These are phyloP conservation scores for Trichosporon sp. DNA, from an alignment of 1,284 basidiomycete species.

Conservation along the genomic window DNA sequence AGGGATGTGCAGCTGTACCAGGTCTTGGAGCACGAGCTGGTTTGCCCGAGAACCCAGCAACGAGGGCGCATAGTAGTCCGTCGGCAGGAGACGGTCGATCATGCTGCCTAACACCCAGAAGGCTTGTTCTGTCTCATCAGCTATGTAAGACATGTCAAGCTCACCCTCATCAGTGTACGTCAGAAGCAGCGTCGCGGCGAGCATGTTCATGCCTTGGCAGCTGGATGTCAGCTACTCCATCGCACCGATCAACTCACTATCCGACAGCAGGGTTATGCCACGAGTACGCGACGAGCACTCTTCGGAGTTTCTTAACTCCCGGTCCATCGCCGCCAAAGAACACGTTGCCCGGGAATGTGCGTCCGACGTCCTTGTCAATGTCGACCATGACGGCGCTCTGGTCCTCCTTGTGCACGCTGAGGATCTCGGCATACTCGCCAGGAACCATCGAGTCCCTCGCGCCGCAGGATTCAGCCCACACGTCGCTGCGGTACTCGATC, in stretches of 20 bases:
- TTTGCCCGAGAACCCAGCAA: constrained; percentile 88
- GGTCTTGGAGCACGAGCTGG: constrained; percentile 84
- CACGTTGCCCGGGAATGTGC: constrained; percentile 93
- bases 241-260: constrained; percentile 57
- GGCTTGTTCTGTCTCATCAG: constrained; percentile 74
- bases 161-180: constrained; percentile 68
- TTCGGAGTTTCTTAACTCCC: constrained; percentile 85
- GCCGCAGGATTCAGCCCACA: constrained; percentile 79
- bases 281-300: constrained; percentile 88
- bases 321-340: constrained; percentile 84
- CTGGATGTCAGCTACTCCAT: constrained; percentile 9
- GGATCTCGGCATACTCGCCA: constrained; percentile 82
- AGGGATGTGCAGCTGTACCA: constrained; percentile 76
- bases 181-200: constrained; percentile 89
- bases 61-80: constrained; percentile 80
- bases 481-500: constrained; percentile 79
- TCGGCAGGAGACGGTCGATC: constrained; percentile 79
- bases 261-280: constrained; percentile 82
- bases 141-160: background rate
- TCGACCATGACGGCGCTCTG: constrained; percentile 68
- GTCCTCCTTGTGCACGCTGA: constrained; percentile 64
- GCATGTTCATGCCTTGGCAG: constrained; percentile 87
- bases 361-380: constrained; percentile 88
- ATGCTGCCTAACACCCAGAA: constrained; percentile 94
- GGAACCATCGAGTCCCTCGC: constrained; percentile 89